Base-by-base conservation (phyloP, 306 rosid species). In the Cucumis hystrix region DNA sequence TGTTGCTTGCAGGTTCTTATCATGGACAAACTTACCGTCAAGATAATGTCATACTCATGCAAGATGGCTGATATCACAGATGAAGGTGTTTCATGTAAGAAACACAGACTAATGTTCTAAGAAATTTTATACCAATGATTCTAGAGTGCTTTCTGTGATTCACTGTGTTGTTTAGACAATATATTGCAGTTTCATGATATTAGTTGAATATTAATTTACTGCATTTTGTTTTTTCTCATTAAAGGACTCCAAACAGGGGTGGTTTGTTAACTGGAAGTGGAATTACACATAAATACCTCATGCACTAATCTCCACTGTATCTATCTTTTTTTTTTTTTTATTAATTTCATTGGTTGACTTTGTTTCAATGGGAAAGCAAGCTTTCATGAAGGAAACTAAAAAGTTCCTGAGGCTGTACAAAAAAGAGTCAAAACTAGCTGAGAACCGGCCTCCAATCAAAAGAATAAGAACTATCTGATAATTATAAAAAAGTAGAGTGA, bases 81-180 rank as follows among this genome's bases (percentile, higher is more conserved):
- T 35, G 97, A 95, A 95, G 97, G 97, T 30, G 93, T 95, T 85
- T 89, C 99, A 87, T 88, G 99, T 95, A 94, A 90, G 98, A 55
- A 84, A 77, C 80, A 43, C 45, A 39, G 25, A 12, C 25, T 16
- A 16, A 30, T 49, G 47, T 13, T 74, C 21, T 18, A 33, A 75
- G 14, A 40, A n/a, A 18, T 37, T 37, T 57, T 56, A 63, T 73
- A 67, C 43, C 56, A 43, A 61, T 78, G 69, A 55, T 45, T 64
- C 74, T 83, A 30, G 77, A 51, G 43, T 78, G 55, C 59, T 61
- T 59, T 75, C 69, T 77, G 63, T 74, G 7, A 77, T 56, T 25
- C 51, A 63, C 73, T 40, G 25, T 76, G 75, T 33, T 65, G 49
- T 10, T 9, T 43, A 41, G 74, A 67, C 54, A 67, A 41, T 20